Base-by-base conservation (phyloP, 2,329 filamentous ascomycete genomes). In the Diaporthe destruens region DNA sequence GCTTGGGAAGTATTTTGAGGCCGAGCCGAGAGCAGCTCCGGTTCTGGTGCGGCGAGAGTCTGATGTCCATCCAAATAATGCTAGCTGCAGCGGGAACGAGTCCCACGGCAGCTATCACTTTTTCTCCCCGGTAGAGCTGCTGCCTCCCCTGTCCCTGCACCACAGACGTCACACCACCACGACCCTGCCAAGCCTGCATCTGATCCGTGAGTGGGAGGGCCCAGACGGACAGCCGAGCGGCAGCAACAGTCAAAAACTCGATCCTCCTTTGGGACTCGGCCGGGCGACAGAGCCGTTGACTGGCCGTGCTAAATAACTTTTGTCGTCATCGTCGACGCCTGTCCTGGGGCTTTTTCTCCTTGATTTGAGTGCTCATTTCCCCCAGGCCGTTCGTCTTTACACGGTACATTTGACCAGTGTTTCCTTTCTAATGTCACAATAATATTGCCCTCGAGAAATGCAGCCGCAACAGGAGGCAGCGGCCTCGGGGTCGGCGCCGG, bases 391-490 rank as follows among this genome's bases (percentile, higher is more conserved):
- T 6, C 14, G 54, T 32, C 34, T 29, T 69, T 44, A 42, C 34
- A 36, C 29, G 5, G 29, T 36, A 9, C 54, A 36, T 29, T 51
- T 51, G 32, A 39, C 2, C 61, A 39, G 53, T 59, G 23, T 42
- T 61, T 51, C 6, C 29, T 53, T n/a, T 18, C 57, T 32, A 29
- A 74, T 74, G 69, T 69, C 39, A 44, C 53, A 12, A 55, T 72
- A 72, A 47, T 9, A 39, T 36, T 34, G 16, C 42, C 20, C 49
- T 44, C 20, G 32, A 39, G 61, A 66, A n/a, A 84, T 79, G 77
- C 71, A 76, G 75, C 77, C 77, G 68, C 75, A 76, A 69, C 74
- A 75, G 36, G 65, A 72, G 72, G 71, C 70, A 34, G 32, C 76
- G 34, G 75, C 74, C 56, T 63, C 75, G 73, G 70, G 76, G 67